phyloP scores from a whole-genome alignment of 2,329 filamentous ascomycete species.

The Metarhizium anisopliae region DNA sequence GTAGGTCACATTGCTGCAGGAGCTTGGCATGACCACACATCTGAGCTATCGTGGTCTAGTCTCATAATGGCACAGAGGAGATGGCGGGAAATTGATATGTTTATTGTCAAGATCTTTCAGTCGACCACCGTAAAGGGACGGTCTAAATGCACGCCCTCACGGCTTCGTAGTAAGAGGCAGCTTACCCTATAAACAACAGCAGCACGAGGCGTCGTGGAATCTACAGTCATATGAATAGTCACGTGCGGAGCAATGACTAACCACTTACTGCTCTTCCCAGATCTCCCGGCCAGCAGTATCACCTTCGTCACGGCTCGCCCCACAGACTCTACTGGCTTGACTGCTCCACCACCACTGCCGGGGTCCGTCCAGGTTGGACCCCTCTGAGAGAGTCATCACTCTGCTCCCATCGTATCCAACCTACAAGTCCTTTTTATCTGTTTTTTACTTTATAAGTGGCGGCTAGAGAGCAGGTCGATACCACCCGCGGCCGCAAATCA shows the following conservation, averaged over 20 bases:
- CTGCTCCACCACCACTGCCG: constrained; percentile 7
- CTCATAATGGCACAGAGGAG: background rate
- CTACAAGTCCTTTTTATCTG: background rate
- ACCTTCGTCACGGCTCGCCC: background rate
- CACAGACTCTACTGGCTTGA: background rate
- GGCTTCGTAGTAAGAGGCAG: too few relatives aligned
- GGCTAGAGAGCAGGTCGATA: background rate
- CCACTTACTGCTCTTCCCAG: background rate
- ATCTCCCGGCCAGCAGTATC: too few relatives aligned
- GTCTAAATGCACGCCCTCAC: too few relatives aligned
- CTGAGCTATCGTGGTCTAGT: background rate
- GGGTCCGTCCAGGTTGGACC: constrained; percentile 10
- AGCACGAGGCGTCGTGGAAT: too few relatives aligned
- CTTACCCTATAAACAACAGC: too few relatives aligned
- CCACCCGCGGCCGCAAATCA: background rate
- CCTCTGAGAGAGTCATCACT: constrained; percentile 6
- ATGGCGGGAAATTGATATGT: too few relatives aligned
- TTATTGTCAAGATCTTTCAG: too few relatives aligned
- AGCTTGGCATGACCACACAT: background rate
- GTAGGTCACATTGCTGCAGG: background rate
- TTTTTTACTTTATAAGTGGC: background rate
- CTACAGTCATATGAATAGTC: background rate
- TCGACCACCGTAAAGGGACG: too few relatives aligned
- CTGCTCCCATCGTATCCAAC: background rate
- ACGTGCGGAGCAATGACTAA: background rate